Conservation (phyloP, 2,329 filamentous ascomycete genomes). For the Fusarium haematococcum region DNA sequence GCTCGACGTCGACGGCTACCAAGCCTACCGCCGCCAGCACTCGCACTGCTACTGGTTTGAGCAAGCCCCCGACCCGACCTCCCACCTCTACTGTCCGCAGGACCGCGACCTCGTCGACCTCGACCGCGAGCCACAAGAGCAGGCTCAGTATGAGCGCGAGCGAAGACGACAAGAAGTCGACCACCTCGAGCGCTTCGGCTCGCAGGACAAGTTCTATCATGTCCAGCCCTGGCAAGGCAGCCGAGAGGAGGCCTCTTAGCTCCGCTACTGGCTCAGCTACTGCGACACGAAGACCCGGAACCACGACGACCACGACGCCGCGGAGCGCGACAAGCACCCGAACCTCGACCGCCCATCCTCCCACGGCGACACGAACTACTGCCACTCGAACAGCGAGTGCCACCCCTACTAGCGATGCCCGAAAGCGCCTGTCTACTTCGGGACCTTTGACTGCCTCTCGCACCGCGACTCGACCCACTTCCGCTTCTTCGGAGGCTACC, state of each 20-base stretch:
- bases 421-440: conserved; percentile 68
- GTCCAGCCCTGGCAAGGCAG: conserved; percentile 52
- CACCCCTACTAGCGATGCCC: conserved; percentile 59
- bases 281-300: conserved; percentile 50
- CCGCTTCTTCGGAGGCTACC: conserved; percentile 55
- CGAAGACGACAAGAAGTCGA: conserved; percentile 63
- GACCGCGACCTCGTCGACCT: conserved; percentile 50
- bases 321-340: conserved; percentile 50
- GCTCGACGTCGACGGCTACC: conserved; percentile 37
- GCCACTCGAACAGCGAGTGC: conserved; percentile 54
- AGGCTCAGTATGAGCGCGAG: conserved; percentile 62
- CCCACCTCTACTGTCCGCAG: conserved; percentile 52
- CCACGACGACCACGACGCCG: conserved; percentile 49
- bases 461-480: conserved; percentile 54
- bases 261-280: conserved; percentile 45
- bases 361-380: conserved; percentile 36
- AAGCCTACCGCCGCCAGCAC: conserved; percentile 47
- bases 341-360: conserved; percentile 37
- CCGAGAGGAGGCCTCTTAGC: conserved; percentile 52
- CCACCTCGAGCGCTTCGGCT: conserved; percentile 51
- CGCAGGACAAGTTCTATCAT: conserved; percentile 59
- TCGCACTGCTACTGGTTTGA: conserved; percentile 55
- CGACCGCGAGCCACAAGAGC: conserved; percentile 58
- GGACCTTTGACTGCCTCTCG: conserved; percentile 53
- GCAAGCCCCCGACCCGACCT: conserved; percentile 63